Base-by-base conservation (phyloP, 768 basidiomycete genomes). In the Lactarius akahatsu region DNA sequence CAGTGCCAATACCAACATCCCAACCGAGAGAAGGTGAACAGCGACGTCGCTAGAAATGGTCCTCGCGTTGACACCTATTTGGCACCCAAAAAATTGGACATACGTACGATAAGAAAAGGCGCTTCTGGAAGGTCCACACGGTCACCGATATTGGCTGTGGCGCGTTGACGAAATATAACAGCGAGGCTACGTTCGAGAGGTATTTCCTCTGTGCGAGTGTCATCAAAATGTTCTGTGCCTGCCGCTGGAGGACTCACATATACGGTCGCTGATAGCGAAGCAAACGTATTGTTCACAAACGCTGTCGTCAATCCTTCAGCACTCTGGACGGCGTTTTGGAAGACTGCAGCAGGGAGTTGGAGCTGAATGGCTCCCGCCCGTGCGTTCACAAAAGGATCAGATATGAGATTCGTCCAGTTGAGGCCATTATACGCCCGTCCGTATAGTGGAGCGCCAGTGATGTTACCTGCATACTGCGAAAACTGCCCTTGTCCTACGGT, bases 401-500 rank as follows among this genome's bases (percentile, higher is more conserved):
- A 38, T 56, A 67, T 55, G 45, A 62, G 75, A 61, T 77, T 63
- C 59, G 82, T 77, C 73, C 86, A 86, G 45, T 76, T 76, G 59
- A 87, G 76, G 0, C 85, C 86, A 67, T 86, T 87, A 72, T 84
- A 85, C 16, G 83, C 80, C 10, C 74, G 77, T 20, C 82, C 81
- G 52, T 78, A 73, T 47, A 85, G 71, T 5, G 82, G 80, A 4
- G 72, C 59, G 1, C 80, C 81, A 1, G 83, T 83, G 62, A 85
- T 71, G 63, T 82, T 85, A 36, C 63, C 63, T 4, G 82, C 74
- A 10, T 76, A 69, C 2, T 78, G 74, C 0, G 80, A 78, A 68
- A 80, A 80, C 57, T 76, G 77, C 1, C 80, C 80, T 11, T 38
- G 13, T 28, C 70, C 69, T 18, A 77, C 71, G 6, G 66, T 64